A percentile compares a stretch with the other conserved stretches of the same genome.
Evolutionary conservation across 495 filamentous ascomycete genomes (phyloP).

Genomic region (Chaetomidium leptoderma): DNA sequence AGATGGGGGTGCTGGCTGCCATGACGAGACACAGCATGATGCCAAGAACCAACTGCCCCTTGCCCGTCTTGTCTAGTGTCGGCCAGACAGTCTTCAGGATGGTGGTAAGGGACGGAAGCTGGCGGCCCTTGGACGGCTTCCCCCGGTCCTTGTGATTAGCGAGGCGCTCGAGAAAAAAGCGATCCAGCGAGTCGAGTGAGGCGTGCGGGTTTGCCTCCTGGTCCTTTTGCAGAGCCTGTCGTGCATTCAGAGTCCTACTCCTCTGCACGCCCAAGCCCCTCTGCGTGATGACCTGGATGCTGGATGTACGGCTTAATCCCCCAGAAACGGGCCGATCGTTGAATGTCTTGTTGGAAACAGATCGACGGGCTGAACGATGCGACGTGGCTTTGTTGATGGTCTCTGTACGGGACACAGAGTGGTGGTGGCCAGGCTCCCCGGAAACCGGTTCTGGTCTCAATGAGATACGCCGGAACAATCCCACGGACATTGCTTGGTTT

Average conservation of each 20-base stretch:
- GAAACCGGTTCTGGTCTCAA: neutral
- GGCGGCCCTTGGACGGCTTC: slow-evolving; percentile 5
- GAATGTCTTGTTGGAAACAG: neutral
- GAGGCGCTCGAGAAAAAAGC: slow-evolving; percentile 30
- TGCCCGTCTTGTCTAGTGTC: slow-evolving; percentile 48
- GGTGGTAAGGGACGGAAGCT: slow-evolving; percentile 41
- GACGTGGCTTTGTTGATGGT: too few species aligned
- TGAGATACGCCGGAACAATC: slow-evolving; percentile 21
- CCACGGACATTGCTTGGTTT: slow-evolving; percentile 9
- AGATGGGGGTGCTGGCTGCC: slow-evolving; percentile 67
- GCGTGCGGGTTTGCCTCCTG: neutral
- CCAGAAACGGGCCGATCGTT: neutral
- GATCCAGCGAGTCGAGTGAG: slow-evolving; percentile 27
- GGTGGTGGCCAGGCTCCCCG: neutral
- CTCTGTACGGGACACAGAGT: neutral
- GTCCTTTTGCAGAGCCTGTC: slow-evolving; percentile 1
- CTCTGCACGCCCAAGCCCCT: slow-evolving; percentile 22
- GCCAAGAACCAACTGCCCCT: slow-evolving; percentile 56
- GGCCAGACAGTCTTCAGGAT: slow-evolving; percentile 78
- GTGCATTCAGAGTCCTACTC: slow-evolving; percentile 15
- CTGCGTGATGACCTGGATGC: slow-evolving; percentile 22
- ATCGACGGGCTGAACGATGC: neutral
- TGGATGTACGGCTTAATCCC: neutral
- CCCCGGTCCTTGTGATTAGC: slow-evolving; percentile 22
- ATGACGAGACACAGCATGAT: slow-evolving; percentile 58